Conservation (phyloP, 2,329 filamentous ascomycete genomes). For the Ophiocordyceps camponoti-saundersi region DNA sequence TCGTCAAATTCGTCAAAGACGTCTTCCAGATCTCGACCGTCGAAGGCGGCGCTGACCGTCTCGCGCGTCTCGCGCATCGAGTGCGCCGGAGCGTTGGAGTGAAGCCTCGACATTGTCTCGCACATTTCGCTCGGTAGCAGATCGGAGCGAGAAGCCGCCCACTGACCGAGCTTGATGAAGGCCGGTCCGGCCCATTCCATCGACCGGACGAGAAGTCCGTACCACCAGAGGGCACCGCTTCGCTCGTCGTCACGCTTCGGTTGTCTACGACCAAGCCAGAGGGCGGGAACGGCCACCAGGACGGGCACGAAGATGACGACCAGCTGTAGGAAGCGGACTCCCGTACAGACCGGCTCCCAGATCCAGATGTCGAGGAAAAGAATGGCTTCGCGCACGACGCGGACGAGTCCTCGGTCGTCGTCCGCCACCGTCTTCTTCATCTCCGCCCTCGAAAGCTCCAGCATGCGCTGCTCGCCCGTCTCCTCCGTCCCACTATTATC, state of each 20-base stretch:
- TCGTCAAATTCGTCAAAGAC: slow-evolving; percentile 96
- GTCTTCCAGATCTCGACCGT: slow-evolving; percentile 62
- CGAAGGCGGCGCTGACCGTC: slow-evolving; percentile 70
- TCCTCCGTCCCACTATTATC: slow-evolving; percentile 31
- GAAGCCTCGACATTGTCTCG: slow-evolving; percentile 79
- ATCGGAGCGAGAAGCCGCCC: slow-evolving; percentile 90
- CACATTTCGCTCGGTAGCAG: slow-evolving; percentile 93
- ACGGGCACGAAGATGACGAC: slow-evolving; percentile 84
- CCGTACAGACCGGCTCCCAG: slow-evolving; percentile 78
- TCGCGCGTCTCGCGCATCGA: slow-evolving; percentile 62
- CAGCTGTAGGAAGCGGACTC: slow-evolving; percentile 73
- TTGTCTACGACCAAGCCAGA: slow-evolving; percentile 59
- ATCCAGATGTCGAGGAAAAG: slow-evolving; percentile 55
- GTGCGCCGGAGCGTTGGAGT: slow-evolving; percentile 88
- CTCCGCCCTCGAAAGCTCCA: slow-evolving; percentile 64
- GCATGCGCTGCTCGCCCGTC: slow-evolving; percentile 75
- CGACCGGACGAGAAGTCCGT: slow-evolving; percentile 63
- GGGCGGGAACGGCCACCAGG: slow-evolving; percentile 57
- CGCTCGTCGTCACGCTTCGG: slow-evolving; percentile 55
- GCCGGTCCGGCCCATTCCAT: slow-evolving; percentile 93
- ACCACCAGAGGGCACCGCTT: slow-evolving; percentile 84
- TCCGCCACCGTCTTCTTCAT: slow-evolving; percentile 51
- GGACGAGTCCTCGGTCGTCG: slow-evolving; percentile 40
- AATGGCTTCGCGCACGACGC: slow-evolving; percentile 40
- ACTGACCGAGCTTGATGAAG: slow-evolving; percentile 98